Conservation (phyloP, 1,284 basidiomycete genomes). For the Apiotrichum montevideense region DNA sequence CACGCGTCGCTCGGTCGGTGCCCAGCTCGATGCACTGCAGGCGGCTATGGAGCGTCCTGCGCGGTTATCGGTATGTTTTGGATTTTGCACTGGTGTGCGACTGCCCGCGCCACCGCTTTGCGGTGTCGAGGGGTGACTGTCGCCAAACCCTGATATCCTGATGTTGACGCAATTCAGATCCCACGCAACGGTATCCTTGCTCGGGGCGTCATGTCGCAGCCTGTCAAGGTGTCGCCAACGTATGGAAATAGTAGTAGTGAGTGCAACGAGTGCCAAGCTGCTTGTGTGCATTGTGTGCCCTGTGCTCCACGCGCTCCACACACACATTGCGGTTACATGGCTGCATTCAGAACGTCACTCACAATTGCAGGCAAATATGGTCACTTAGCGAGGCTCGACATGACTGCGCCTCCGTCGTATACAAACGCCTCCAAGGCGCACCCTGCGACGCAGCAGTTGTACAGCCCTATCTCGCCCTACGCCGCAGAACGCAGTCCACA, state of each 20-base stretch:
- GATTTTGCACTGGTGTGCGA: not conserved
- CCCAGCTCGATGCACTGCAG: not conserved
- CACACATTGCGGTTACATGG: too few species aligned
- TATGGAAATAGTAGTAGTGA: not conserved
- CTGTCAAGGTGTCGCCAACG: constrained; percentile 3
- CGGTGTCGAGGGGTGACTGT: too few species aligned
- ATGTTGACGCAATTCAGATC: not conserved
- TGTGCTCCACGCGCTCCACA: too few species aligned
- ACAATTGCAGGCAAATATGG: not conserved
- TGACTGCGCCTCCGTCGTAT: not conserved
- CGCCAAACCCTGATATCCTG: constrained; percentile 2
- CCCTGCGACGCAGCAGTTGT: not conserved
- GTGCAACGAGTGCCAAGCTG: not conserved
- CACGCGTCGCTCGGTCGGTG: not conserved
- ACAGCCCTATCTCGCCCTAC: not conserved
- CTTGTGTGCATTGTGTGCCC: not conserved
- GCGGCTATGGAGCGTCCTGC: not conserved
- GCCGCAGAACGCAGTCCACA: not conserved
- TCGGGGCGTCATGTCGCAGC: constrained; percentile 12
- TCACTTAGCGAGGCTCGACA: not conserved
- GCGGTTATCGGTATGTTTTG: not conserved
- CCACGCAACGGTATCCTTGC: constrained; percentile 12
- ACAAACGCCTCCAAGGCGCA: not conserved
- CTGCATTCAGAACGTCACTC: too few species aligned
- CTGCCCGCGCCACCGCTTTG: not conserved